Conservation (phyloP, 148 eudicot species). For the Agrostemma githago region DNA sequence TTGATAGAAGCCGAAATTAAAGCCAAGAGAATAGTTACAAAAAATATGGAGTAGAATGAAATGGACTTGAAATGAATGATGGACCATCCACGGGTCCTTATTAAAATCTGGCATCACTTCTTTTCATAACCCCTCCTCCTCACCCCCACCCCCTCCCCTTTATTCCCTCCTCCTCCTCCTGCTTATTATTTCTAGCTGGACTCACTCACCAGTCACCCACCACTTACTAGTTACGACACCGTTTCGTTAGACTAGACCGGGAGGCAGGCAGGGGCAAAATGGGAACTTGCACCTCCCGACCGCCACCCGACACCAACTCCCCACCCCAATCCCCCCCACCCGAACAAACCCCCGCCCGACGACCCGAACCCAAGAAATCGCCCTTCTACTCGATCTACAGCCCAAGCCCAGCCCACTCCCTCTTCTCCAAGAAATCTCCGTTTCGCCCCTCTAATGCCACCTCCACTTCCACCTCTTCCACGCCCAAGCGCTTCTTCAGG, state of each 20-base stretch:
- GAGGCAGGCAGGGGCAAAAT: slow-evolving; percentile 21
- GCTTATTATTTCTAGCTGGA: no score
- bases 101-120: slow-evolving; percentile 19
- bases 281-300: slow-evolving; percentile 68
- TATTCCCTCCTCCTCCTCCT: neutral
- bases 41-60: no score
- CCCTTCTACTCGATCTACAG: slow-evolving; percentile 66
- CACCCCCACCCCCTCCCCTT: neutral
- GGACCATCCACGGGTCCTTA: slow-evolving; percentile 31
- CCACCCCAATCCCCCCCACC: neutral
- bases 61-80: neutral
- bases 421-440: slow-evolving; percentile 73
- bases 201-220: no score
- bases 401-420: slow-evolving; percentile 74
- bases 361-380: slow-evolving; percentile 46
- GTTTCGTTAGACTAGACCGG: no score
- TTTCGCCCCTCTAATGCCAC: slow-evolving; percentile 33
- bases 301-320: slow-evolving; percentile 27
- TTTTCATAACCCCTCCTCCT: neutral
- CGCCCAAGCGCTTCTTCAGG: slow-evolving; percentile 62
- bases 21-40: no score
- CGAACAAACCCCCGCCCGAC: neutral
- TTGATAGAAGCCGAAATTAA: no score
- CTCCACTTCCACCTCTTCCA: slow-evolving; percentile 43
- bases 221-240: no score